Percentiles rank a stretch among this genome's conserved stretches.
Evolutionary conservation across 2,329 filamentous ascomycete genomes (phyloP).

Genomic region (Bretziella fagacearum): DNA sequence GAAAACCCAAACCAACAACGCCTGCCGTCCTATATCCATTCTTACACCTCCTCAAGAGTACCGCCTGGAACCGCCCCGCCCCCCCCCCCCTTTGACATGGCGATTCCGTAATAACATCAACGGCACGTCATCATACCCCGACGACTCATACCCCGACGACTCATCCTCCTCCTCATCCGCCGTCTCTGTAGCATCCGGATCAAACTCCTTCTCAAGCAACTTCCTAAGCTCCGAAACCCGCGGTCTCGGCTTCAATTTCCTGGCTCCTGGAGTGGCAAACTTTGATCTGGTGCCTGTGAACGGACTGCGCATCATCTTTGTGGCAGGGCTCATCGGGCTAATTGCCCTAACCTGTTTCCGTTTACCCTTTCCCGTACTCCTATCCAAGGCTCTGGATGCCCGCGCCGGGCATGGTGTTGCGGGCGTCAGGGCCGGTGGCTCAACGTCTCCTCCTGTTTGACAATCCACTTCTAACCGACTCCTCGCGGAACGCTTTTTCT

Average conservation of each 20-base stretch:
- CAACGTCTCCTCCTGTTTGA: neutral
- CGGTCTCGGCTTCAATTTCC: neutral
- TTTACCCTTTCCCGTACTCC: neutral
- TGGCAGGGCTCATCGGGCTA: neutral
- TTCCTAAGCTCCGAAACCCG: neutral
- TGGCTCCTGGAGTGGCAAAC: no score
- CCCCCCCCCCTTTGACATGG: neutral
- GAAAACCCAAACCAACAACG: no score
- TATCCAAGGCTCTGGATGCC: no score
- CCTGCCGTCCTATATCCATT: no score
- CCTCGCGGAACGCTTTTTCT: slow-evolving; percentile 15
- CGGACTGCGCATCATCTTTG: no score
- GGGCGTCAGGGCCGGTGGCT: neutral
- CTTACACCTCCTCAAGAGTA: neutral
- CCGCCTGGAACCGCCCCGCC: no score
- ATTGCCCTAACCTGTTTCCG: neutral
- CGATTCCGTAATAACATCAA: slow-evolving; percentile 6
- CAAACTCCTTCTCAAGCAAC: neutral
- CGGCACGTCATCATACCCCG: slow-evolving; percentile 7
- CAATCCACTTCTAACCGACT: neutral
- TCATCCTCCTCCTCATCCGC: neutral
- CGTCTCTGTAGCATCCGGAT: neutral
- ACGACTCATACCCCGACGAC: neutral
- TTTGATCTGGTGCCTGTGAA: no score
- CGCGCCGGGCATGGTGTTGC: neutral